phyloP scores from a whole-genome alignment of 2,329 filamentous ascomycete genomes.

The Colletotrichum musicola region DNA sequence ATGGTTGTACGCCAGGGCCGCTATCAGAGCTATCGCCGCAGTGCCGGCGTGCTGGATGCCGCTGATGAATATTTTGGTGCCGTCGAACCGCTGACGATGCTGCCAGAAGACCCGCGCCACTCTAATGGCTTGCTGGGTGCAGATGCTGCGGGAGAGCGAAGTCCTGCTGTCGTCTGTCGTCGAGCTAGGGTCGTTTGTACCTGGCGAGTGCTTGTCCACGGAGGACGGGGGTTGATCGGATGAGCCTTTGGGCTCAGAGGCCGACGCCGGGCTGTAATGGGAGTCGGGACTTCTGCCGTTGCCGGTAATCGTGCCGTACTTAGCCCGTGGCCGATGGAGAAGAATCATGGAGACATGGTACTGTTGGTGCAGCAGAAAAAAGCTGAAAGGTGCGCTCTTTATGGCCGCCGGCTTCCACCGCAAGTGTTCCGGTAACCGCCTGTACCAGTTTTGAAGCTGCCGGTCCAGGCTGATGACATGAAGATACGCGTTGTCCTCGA shows the following conservation, averaged over 20 bases:
- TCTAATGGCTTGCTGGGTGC: slow-evolving; percentile 66
- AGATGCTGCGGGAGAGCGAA: slow-evolving; percentile 63
- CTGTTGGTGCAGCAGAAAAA: slow-evolving; percentile 67
- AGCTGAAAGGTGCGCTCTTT: slow-evolving; percentile 63
- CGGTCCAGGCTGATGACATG: slow-evolving; percentile 64
- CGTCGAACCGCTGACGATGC: slow-evolving; percentile 64
- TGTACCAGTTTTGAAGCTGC: slow-evolving; percentile 67
- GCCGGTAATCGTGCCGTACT: slow-evolving; percentile 57
- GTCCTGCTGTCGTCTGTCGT: slow-evolving; percentile 57
- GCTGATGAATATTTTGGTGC: slow-evolving; percentile 62
- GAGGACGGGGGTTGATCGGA: slow-evolving; percentile 37
- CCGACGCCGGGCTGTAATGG: slow-evolving; percentile 48
- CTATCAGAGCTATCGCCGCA: slow-evolving; percentile 66
- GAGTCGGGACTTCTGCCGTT: slow-evolving; percentile 48
- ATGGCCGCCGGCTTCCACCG: slow-evolving; percentile 64
- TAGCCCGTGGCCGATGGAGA: slow-evolving; percentile 65
- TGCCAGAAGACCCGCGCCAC: slow-evolving; percentile 68
- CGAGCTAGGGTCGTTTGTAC: slow-evolving; percentile 49
- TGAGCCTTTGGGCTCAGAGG: slow-evolving; percentile 28
- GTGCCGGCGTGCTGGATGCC: slow-evolving; percentile 67
- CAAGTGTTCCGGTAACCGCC: slow-evolving; percentile 61
- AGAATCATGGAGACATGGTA: slow-evolving; percentile 67
- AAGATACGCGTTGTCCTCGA: slow-evolving; percentile 61
- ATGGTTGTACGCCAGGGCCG: slow-evolving; percentile 56
- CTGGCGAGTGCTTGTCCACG: slow-evolving; percentile 42